phyloP scores from a whole-genome alignment of 2,329 filamentous ascomycete species.

The Plectosphaerella plurivora region DNA sequence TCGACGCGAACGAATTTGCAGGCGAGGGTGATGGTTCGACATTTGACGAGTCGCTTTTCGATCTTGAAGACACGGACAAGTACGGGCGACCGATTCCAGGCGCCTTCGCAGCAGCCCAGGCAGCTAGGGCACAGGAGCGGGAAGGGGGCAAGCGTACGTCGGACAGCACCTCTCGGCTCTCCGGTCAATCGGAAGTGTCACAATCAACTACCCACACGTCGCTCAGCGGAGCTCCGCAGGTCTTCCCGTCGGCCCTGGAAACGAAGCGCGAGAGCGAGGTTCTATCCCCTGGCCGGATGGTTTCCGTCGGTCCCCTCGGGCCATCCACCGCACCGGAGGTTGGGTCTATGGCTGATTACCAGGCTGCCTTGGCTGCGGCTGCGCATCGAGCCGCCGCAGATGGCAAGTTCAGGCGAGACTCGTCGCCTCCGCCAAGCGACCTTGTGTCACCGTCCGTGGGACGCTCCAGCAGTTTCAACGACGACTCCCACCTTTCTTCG shows the following conservation, averaged over 20 bases:
- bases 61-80: conserved; percentile 60
- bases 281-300: conserved; percentile 7
- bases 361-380: conserved; percentile 78
- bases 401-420: conserved; percentile 67
- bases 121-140: conserved; percentile 28
- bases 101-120: conserved; percentile 50
- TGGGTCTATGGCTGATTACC: conserved; percentile 59
- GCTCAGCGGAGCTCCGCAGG: conserved; percentile 25
- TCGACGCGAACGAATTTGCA: conserved; percentile 40
- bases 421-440: conserved; percentile 32
- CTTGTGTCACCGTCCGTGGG: conserved; percentile 13
- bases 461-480: background rate
- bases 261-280: conserved; percentile 8
- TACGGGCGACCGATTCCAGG: conserved; percentile 58
- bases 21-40: conserved; percentile 46
- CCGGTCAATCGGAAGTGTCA: conserved; percentile 33
- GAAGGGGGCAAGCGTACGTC: conserved; percentile 37
- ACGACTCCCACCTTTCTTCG: conserved; percentile 1
- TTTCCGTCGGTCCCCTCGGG: too few species aligned
- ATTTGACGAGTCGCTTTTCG: conserved; percentile 73
- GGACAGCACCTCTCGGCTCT: conserved; percentile 39
- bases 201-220: conserved; percentile 52
- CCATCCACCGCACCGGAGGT: conserved; percentile 7
- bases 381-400: conserved; percentile 71
- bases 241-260: conserved; percentile 1